phyloP scores from a whole-genome alignment of 495 filamentous ascomycete genomes.

The Hypoxylon perforatum region DNA sequence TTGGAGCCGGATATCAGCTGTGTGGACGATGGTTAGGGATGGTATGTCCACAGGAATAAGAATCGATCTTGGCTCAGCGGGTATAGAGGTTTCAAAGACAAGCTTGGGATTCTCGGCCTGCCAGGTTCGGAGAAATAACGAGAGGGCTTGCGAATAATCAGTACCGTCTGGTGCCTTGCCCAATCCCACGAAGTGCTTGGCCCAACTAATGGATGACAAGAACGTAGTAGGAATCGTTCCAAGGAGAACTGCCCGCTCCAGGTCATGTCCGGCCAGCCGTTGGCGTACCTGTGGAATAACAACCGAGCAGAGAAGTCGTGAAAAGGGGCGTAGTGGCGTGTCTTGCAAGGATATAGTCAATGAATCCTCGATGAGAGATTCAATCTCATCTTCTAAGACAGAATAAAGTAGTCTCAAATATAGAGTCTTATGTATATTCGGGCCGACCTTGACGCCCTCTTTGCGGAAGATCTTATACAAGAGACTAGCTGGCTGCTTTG shows the following conservation, averaged over 20 bases:
- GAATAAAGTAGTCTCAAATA: constrained; percentile 80
- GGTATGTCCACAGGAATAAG: constrained; percentile 88
- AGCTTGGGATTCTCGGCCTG: constrained; percentile 50
- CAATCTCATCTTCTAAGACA: constrained; percentile 78
- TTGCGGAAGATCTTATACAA: constrained; percentile 79
- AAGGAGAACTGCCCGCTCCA: constrained; percentile 67
- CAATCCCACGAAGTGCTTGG: constrained; percentile 57
- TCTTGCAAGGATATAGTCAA: constrained; percentile 54
- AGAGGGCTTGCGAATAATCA: constrained; percentile 43
- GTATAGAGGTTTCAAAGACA: constrained; percentile 33
- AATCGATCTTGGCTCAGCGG: constrained; percentile 57
- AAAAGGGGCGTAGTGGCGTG: constrained; percentile 55
- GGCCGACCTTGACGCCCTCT: constrained; percentile 37
- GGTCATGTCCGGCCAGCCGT: constrained; percentile 66
- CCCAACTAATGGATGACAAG: constrained; percentile 51
- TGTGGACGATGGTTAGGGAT: constrained; percentile 83
- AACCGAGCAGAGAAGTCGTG: constrained; percentile 57
- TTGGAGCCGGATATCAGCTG: constrained; percentile 74
- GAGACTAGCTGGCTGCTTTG: constrained; percentile 83
- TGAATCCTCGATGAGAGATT: constrained; percentile 52
- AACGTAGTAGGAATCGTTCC: constrained; percentile 59
- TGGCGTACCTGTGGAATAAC: constrained; percentile 64
- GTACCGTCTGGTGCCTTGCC: constrained; percentile 43
- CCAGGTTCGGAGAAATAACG: constrained; percentile 53
- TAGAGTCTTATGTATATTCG: constrained; percentile 63